Evolutionary conservation across 495 filamentous ascomycete species (phyloP), one percentile per base, ranked within the genome.

Genomic region (Aspergillus nidulans): DNA sequence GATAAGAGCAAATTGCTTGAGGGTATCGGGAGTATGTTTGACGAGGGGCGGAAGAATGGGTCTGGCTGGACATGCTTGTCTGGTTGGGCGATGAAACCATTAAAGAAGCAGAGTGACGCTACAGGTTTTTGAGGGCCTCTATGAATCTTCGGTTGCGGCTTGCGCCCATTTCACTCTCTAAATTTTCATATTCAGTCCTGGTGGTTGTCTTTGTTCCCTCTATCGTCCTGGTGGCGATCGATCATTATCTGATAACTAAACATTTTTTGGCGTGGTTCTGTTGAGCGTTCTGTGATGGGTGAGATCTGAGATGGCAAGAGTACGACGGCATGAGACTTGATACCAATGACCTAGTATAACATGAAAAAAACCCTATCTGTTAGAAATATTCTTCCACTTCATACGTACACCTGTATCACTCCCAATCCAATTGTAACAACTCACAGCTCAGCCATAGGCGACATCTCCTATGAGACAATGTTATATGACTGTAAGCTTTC

Each of bases 31-130:
- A 79, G 80, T 55, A 81, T 96, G 8, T 75, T 97, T 58, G 89
- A 95, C 65, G 94, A 98, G 66, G 90, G 89, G 4, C 80, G 89
- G 36, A 81, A 82, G 61, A 81, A 81, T 53, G 89, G 88, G 32
- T 84, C 87, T 28, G 90, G 86, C n/a, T 97, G 90, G 84, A 85
- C 90, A 61, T 86, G 84, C 65, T 72, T 98, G 69, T 87, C 79
- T 57, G 94, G 94, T 2, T 97, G 88, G 79, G 89, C 91, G 36
- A 86, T 86, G 79, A 98, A 98, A 81, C 88, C 90, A 36, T 71
- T 63, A n/a, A 59, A 44, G 61, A 65, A 49, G 47, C 52, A 36
- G 21, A 44, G 50, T 21, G 36, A 41, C n/a, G 34, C 34, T 6
- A 47, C 38, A 43, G 43, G 23, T 46, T 8, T 41, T 44, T 18